phyloP scores from a whole-genome alignment of 2,329 filamentous ascomycete genomes.

The Neofusicoccum umdonicola region DNA sequence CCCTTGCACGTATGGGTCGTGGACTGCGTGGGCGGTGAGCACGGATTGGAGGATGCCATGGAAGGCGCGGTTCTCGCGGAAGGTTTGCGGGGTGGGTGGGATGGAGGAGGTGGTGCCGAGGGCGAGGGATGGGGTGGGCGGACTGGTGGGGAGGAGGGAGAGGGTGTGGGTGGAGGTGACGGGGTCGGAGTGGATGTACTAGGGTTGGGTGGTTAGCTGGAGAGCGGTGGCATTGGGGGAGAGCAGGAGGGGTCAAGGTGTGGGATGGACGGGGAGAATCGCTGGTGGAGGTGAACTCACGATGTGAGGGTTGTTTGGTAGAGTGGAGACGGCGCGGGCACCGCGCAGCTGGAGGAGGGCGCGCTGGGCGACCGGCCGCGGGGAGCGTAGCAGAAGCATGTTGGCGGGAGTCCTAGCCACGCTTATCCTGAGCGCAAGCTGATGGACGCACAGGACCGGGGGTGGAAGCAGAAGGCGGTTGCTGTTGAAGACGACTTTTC shows the following conservation, averaged over 20 bases:
- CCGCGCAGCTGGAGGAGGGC: not conserved
- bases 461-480: not conserved
- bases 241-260: no score
- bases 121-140: slow-evolving; percentile 53
- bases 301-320: slow-evolving; percentile 45
- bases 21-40: slow-evolving; percentile 51
- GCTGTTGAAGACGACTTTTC: not conserved
- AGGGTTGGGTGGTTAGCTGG: not conserved
- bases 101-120: slow-evolving; percentile 55
- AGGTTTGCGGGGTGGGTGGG: slow-evolving; percentile 56
- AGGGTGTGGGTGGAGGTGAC: slow-evolving; percentile 52
- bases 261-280: no score
- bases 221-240: not conserved
- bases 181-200: slow-evolving; percentile 7
- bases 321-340: slow-evolving; percentile 33
- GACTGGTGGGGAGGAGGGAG: slow-evolving; percentile 55
- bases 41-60: slow-evolving; percentile 57
- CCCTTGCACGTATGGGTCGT: slow-evolving; percentile 56
- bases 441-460: not conserved
- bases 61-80: slow-evolving; percentile 58
- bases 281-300: slow-evolving; percentile 23
- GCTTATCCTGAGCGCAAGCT: not conserved
- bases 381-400: slow-evolving; percentile 10
- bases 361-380: not conserved
- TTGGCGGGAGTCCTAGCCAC: not conserved